Conservation (phyloP, 495 filamentous ascomycete species). For the Penicillium soppii region DNA sequence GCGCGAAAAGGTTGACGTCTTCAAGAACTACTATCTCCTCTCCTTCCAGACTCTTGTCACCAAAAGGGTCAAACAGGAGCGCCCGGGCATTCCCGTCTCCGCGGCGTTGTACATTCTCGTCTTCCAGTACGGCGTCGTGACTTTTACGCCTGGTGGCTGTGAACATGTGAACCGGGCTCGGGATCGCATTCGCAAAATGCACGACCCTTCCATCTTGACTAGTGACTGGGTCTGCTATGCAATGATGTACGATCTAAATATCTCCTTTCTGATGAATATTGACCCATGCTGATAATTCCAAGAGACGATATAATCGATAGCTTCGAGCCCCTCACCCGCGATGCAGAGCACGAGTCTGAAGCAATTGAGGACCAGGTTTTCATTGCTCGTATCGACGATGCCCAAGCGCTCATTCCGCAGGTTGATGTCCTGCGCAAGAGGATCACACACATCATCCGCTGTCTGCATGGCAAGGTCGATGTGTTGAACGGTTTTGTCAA, state of each 20-base stretch:
- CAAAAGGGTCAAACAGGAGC: slow-evolving; percentile 58
- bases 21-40: slow-evolving; percentile 89
- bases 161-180: slow-evolving; percentile 76
- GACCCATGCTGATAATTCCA: slow-evolving; percentile 21
- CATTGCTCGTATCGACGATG: slow-evolving; percentile 79
- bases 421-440: slow-evolving; percentile 86
- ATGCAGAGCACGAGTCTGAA: slow-evolving; percentile 77
- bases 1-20: slow-evolving; percentile 94
- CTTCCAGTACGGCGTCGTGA: slow-evolving; percentile 86
- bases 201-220: slow-evolving; percentile 80
- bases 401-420: slow-evolving; percentile 70
- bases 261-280: not conserved
- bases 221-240: slow-evolving; percentile 98
- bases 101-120: slow-evolving; percentile 91
- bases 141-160: slow-evolving; percentile 79
- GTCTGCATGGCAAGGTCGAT: slow-evolving; percentile 88
- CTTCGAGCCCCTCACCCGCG: slow-evolving; percentile 77
- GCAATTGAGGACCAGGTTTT: slow-evolving; percentile 91
- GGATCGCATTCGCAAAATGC: slow-evolving; percentile 77
- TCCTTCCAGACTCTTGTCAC: slow-evolving; percentile 84
- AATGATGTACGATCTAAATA: slow-evolving; percentile 67
- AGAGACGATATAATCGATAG: slow-evolving; percentile 93
- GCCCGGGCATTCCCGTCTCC: slow-evolving; percentile 61
- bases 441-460: slow-evolving; percentile 82
- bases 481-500: slow-evolving; percentile 96